phyloP scores from a whole-genome alignment of 1,284 basidiomycete species.

The Fomitiporia mediterranea region DNA sequence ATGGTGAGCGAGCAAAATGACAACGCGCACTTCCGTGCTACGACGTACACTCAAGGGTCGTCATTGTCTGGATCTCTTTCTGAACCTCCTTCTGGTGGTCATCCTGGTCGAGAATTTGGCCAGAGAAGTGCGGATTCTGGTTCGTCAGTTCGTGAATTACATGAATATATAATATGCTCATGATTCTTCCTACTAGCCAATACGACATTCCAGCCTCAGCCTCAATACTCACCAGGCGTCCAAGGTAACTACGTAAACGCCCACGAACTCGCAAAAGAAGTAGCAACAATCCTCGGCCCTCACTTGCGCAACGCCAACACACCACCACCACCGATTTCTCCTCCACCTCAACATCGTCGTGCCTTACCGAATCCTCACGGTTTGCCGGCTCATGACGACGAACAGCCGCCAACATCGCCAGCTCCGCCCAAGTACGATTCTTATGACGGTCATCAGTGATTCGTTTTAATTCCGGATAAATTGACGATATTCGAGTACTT shows the following conservation, averaged over 20 bases:
- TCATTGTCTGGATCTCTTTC: neutral
- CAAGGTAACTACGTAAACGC: slow-evolving; percentile 1
- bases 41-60: neutral
- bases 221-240: neutral
- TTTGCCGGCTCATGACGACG: neutral
- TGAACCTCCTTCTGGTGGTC: neutral
- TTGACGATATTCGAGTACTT: too few relatives aligned
- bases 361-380: neutral
- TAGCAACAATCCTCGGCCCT: slow-evolving; percentile 14
- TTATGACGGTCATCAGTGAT: neutral
- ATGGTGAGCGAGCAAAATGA: neutral
- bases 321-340: neutral
- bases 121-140: neutral
- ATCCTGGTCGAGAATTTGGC: neutral
- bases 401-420: neutral
- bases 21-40: neutral
- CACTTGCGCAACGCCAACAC: neutral
- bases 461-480: too few relatives aligned
- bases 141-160: neutral
- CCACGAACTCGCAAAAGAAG: slow-evolving; percentile 18
- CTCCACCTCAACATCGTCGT: neutral
- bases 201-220: neutral
- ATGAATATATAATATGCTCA: too few relatives aligned
- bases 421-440: neutral
- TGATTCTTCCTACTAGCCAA: neutral